Percentiles rank a stretch among this genome's conserved stretches.
Conservation (phyloP, 306 rosid genomes). For the Dryas drummondii region DNA sequence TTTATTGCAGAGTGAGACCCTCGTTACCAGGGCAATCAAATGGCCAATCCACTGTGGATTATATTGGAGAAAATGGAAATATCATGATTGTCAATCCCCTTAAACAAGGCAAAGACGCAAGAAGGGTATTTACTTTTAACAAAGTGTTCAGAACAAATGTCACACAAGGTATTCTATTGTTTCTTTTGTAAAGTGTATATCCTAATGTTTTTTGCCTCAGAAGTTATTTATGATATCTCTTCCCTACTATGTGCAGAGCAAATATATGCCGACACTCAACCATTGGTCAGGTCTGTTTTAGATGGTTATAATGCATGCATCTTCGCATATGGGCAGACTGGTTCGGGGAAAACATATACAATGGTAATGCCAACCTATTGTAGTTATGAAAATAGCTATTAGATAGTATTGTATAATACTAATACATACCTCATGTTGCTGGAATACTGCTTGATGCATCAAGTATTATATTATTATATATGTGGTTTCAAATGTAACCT, state of each 20-base stretch:
- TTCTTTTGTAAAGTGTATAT: background rate
- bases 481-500: background rate
- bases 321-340: constrained; percentile 97
- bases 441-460: no score
- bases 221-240: constrained; percentile 28
- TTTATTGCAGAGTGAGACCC: constrained; percentile 93
- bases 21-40: constrained; percentile 69
- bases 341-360: constrained; percentile 96
- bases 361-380: constrained; percentile 53
- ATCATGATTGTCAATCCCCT: constrained; percentile 88
- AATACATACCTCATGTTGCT: no score
- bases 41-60: constrained; percentile 74
- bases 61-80: constrained; percentile 92
- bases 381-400: background rate
- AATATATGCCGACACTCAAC: constrained; percentile 79
- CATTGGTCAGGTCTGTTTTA: constrained; percentile 76
- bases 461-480: background rate
- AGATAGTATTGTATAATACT: no score
- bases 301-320: constrained; percentile 94
- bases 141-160: constrained; percentile 80
- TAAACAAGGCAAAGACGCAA: constrained; percentile 84
- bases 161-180: constrained; percentile 68
- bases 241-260: constrained; percentile 60
- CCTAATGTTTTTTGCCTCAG: background rate
- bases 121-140: constrained; percentile 85